Conservation (phyloP, 2,329 filamentous ascomycete genomes). For the Penicillium janthinellum region DNA sequence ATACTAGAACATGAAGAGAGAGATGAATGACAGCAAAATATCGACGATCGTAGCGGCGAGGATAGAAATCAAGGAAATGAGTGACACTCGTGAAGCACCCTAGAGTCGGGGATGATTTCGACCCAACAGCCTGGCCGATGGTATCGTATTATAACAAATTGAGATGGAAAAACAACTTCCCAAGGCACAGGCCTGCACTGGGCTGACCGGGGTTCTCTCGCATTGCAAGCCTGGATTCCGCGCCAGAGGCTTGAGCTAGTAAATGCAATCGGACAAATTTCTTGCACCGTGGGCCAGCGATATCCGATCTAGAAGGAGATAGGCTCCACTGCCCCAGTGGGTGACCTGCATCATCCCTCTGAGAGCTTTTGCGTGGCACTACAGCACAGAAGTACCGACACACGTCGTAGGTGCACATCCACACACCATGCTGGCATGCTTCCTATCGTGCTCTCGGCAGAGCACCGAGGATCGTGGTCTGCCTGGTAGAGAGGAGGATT, state of each 20-base stretch:
- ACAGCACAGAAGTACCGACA: neutral
- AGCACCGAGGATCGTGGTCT: neutral
- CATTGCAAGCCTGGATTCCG: slow-evolving; percentile 1
- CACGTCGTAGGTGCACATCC: neutral
- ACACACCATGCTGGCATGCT: neutral
- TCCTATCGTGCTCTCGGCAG: neutral
- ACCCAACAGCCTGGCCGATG: neutral
- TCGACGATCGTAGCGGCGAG: neutral
- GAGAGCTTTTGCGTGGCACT: slow-evolving; percentile 14
- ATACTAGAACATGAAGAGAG: neutral
- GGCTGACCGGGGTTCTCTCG: neutral
- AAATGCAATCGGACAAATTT: slow-evolving; percentile 10
- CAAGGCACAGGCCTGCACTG: neutral
- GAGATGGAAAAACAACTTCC: neutral
- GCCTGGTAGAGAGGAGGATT: neutral
- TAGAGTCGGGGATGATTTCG: neutral
- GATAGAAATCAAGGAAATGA: neutral
- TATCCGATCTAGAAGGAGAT: slow-evolving; percentile 14
- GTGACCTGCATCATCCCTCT: slow-evolving; percentile 4
- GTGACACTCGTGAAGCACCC: neutral
- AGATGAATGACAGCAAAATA: neutral
- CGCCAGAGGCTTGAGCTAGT: neutral
- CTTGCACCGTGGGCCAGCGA: slow-evolving; percentile 5
- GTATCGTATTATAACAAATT: neutral
- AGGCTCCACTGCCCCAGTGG: slow-evolving; percentile 9